Base-by-base conservation (phyloP, 768 basidiomycete genomes). In the Tephrocybe rancida region DNA sequence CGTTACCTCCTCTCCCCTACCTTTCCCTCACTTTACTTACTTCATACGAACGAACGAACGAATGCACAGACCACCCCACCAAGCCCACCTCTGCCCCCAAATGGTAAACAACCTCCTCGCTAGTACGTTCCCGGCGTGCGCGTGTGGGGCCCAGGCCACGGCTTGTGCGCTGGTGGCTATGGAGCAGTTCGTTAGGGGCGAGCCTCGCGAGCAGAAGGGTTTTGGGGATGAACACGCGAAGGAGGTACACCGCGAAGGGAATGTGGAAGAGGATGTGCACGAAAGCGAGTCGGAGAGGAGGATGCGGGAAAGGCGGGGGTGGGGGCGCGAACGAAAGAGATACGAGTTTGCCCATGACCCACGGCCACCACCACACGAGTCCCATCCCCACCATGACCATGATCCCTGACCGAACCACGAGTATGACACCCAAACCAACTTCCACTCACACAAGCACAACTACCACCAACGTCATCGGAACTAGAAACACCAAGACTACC, bases 91-190 rank as follows among this genome's bases (percentile, higher is more conserved):
- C 14, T 83, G 83, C 35, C 69, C 78, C 25, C 88, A 89, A 61
- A 82, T 89, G 71, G 77, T 85, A 0, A 82, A 84, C 22, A 84
- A 90, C 63, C 77, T 90, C 0, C 77, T 90, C 48, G 74, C 82
- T 6, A 84, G 84, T 14, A 87, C 85, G 0, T 90, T 90, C 61
- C 84, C 85, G 3, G 85, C 86, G 1, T 90, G 88, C 50, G 88
- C 88, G 0, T 90, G 88, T 57, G 88, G 88, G 5, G 73, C 80
- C 9, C 74, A 74, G 5, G 77, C 85, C 3, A 75, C 73, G 27
- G 83, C 86, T 48, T 91, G 89, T 60, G 86, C 82, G 2, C 66
- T 87, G 22, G 74, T 71, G 11, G 76, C 81, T n/a, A 86, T 88
- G 80, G 81, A 80, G 13, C 73, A 73, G n/a, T 84, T 88, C 56